Evolutionary conservation across 176 grass and related monocot species (phyloP), one percentile per base, ranked within the genome.

Genomic region (Rhipidocladum racemiflorum): DNA sequence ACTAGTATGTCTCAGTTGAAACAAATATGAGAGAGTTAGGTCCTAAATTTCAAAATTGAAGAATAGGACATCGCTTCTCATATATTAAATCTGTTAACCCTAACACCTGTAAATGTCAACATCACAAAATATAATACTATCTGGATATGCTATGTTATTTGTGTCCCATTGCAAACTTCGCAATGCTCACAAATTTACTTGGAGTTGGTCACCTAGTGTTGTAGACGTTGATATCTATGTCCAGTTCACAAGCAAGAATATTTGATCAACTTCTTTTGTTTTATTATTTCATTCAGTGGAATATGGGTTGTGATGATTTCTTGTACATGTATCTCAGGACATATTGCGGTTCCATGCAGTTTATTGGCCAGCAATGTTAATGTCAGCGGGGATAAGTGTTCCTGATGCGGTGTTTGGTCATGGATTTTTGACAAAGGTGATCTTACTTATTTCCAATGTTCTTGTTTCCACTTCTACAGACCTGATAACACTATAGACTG

Each of bases 351-450:
- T 94, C 76, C 95, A 98, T 84, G 95, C 90, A 68, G 85, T 98
- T 88, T 98, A 98, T 87, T 98, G 95, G 92, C 95, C 95, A 84
- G 92, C 92, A 70, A 98, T 98, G 90, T 74, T 89, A 81, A 87
- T 97, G 87, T 97, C 95, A 68, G 95, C 95, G 46, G 92, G 92
- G 57, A 53, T 97, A 83, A 90, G 77, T 77, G 61, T 97, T 85
- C 95, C 95, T 76, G 68, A 93, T 75, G 88, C 84, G 77, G 92
- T 94, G 84, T 97, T 94, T 94, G 92, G 92, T 76, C 95, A 97
- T 81, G 90, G 92, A 78, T 98, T 94, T 71, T 91, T 98, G 75
- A 94, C 92, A 83, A 98, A 98, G 92, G 92, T 98, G 87, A 86
- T 82, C 38, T 54, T 43, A 72, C 45, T 23, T 63, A 61, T 88